Evolutionary conservation across 495 filamentous ascomycete genomes (phyloP).

Genomic region (Friedmanniomyces simplex): DNA sequence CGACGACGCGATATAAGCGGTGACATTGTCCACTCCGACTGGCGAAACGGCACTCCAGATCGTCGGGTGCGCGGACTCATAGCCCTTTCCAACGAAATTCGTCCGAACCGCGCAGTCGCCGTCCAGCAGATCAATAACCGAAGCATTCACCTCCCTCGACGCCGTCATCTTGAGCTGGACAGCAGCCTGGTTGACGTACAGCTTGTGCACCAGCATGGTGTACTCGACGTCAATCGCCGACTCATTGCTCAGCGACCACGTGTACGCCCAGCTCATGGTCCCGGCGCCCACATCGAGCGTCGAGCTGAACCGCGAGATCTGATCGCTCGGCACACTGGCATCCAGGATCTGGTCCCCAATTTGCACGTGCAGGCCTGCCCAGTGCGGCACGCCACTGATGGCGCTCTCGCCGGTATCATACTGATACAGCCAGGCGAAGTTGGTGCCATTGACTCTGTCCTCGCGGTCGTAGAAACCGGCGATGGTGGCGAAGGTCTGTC

Average conservation of each 20-base stretch:
- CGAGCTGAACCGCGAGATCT: slow-evolving; percentile 52
- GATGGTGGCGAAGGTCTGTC: slow-evolving; percentile 65
- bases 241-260: slow-evolving; percentile 48
- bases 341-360: slow-evolving; percentile 47
- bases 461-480: slow-evolving; percentile 64
- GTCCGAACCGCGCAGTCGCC: slow-evolving; percentile 50
- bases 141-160: slow-evolving; percentile 37
- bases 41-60: slow-evolving; percentile 52
- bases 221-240: slow-evolving; percentile 46
- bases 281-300: slow-evolving; percentile 54
- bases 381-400: slow-evolving; percentile 65
- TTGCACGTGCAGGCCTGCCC: slow-evolving; percentile 50
- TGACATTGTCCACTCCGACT: slow-evolving; percentile 44
- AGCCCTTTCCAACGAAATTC: slow-evolving; percentile 41
- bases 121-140: slow-evolving; percentile 49
- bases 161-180: slow-evolving; percentile 47
- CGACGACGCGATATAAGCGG: slow-evolving; percentile 49
- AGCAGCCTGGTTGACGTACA: slow-evolving; percentile 52
- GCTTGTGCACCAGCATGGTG: slow-evolving; percentile 50
- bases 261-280: slow-evolving; percentile 52
- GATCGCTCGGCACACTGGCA: slow-evolving; percentile 48
- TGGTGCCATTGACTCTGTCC: slow-evolving; percentile 50
- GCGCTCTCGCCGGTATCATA: slow-evolving; percentile 60
- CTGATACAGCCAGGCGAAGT: slow-evolving; percentile 62
- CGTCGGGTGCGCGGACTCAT: slow-evolving; percentile 37